A percentile compares a stretch with the other conserved stretches of the same genome.
phyloP scores from a whole-genome alignment of 495 filamentous ascomycete species.

The Aspergillus affinis region DNA sequence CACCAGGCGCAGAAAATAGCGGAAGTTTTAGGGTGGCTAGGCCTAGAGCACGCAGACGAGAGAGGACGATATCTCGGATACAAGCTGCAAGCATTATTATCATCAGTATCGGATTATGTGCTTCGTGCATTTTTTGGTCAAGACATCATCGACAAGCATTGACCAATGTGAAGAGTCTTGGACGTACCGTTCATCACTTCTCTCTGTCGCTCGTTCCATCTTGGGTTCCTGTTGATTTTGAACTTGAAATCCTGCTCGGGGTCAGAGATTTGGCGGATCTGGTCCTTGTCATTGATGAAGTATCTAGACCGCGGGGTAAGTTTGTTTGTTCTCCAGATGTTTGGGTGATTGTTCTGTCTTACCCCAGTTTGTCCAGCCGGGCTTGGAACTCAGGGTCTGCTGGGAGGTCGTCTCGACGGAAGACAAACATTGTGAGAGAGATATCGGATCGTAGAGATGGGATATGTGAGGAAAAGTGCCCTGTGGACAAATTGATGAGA shows the following conservation, averaged over 20 bases:
- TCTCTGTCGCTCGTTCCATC: slow-evolving; percentile 67
- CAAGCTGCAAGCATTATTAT: slow-evolving; percentile 48
- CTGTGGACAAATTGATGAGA: slow-evolving; percentile 3
- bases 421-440: slow-evolving; percentile 65
- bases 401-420: slow-evolving; percentile 61
- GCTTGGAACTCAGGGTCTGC: slow-evolving; percentile 62
- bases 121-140: too few relatives aligned
- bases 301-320: slow-evolving; percentile 48
- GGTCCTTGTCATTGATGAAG: slow-evolving; percentile 67
- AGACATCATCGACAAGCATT: too few relatives aligned
- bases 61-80: slow-evolving; percentile 56
- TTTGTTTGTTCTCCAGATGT: background rate
- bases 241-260: slow-evolving; percentile 69
- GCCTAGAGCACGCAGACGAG: slow-evolving; percentile 59
- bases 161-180: background rate
- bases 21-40: slow-evolving; percentile 62
- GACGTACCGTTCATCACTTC: slow-evolving; percentile 66
- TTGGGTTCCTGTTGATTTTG: slow-evolving; percentile 66
- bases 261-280: slow-evolving; percentile 65
- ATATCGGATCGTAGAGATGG: slow-evolving; percentile 3
- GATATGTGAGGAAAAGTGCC: slow-evolving; percentile 3
- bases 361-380: slow-evolving; percentile 70
- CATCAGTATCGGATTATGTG: background rate
- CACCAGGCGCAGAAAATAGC: slow-evolving; percentile 35
- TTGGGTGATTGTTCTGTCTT: slow-evolving; percentile 19